A percentile compares a stretch with the other conserved stretches of the same genome.
These are phyloP conservation scores for Beauveria scarabaeidicola DNA, from an alignment of 2,329 filamentous ascomycete genomes.

Conservation along the genomic window DNA sequence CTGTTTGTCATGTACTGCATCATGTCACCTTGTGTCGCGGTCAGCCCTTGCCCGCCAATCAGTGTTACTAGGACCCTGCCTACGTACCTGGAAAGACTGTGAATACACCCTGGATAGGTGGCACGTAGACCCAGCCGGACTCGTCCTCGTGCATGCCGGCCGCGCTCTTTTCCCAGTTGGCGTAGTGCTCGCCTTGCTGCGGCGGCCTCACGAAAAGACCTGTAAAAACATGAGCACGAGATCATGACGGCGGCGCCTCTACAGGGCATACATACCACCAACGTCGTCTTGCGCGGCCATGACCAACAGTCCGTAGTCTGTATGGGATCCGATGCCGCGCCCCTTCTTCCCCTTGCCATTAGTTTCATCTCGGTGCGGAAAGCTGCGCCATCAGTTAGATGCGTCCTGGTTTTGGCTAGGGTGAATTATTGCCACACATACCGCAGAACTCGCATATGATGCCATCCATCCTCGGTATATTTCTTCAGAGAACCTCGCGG, in stretches of 20 bases:
- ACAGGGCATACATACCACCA: slow-evolving; percentile 26
- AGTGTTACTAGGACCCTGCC: not conserved
- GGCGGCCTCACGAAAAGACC: slow-evolving; percentile 39
- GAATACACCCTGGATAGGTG: slow-evolving; percentile 34
- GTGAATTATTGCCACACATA: slow-evolving; percentile 14
- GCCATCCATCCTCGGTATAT: slow-evolving; percentile 40
- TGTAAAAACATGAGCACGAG: slow-evolving; percentile 9
- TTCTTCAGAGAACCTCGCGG: slow-evolving; percentile 30
- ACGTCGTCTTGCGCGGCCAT: slow-evolving; percentile 42
- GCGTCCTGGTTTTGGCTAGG: not conserved
- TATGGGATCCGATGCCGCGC: slow-evolving; percentile 43
- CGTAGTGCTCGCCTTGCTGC: slow-evolving; percentile 28
- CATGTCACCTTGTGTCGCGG: slow-evolving; percentile 34
- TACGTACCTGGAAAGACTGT: slow-evolving; percentile 39
- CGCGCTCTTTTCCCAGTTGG: slow-evolving; percentile 37
- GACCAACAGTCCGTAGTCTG: slow-evolving; percentile 43
- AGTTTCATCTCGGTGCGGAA: slow-evolving; percentile 24
- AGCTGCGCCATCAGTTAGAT: slow-evolving; percentile 17
- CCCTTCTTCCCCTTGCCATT: slow-evolving; percentile 42
- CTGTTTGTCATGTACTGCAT: slow-evolving; percentile 42
- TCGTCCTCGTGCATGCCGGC: slow-evolving; percentile 37
- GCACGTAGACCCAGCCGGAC: slow-evolving; percentile 39
- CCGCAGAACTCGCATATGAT: slow-evolving; percentile 41
- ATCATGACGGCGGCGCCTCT: not conserved
- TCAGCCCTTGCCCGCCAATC: not conserved